These are phyloP conservation scores for Postia placenta DNA, from an alignment of 768 basidiomycete genomes.

Conservation along the genomic window DNA sequence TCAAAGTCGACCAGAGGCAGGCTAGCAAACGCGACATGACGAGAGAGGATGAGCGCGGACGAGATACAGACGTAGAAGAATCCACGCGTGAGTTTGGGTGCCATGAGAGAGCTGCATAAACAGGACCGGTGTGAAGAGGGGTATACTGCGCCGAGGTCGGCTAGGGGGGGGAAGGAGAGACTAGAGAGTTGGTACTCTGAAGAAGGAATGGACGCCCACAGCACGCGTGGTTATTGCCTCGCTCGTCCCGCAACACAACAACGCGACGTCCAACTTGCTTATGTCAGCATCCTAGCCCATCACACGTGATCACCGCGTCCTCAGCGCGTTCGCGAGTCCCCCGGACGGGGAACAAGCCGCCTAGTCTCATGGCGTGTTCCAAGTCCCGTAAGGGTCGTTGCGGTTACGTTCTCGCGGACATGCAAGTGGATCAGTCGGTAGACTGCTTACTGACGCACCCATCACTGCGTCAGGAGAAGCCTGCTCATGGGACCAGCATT, in stretches of 20 bases:
- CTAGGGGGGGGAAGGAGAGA: slow-evolving; percentile 1
- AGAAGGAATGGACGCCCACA: background rate
- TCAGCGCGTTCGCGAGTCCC: background rate
- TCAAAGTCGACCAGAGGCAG: slow-evolving; percentile 23
- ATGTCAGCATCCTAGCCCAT: background rate
- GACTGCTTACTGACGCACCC: slow-evolving; percentile 17
- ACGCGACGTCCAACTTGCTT: background rate
- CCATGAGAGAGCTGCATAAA: slow-evolving; percentile 1
- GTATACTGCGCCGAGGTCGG: slow-evolving; percentile 1
- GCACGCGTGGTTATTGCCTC: background rate
- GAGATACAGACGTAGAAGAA: background rate
- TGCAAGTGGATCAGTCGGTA: background rate
- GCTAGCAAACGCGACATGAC: slow-evolving; percentile 26
- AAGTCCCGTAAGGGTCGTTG: too few relatives aligned
- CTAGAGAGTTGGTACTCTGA: slow-evolving; percentile 16
- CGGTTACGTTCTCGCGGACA: too few relatives aligned
- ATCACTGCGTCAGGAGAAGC: slow-evolving; percentile 48
- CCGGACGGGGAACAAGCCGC: background rate
- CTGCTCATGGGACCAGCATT: background rate
- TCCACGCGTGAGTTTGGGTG: background rate
- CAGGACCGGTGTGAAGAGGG: slow-evolving; percentile 1
- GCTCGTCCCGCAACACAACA: background rate
- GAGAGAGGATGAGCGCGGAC: slow-evolving; percentile 19
- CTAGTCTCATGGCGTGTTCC: too few relatives aligned
- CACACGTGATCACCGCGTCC: slow-evolving; percentile 3